Evolutionary conservation across 139 green algal species (phyloP).

Genomic region (Tetradesmus obliquus): DNA sequence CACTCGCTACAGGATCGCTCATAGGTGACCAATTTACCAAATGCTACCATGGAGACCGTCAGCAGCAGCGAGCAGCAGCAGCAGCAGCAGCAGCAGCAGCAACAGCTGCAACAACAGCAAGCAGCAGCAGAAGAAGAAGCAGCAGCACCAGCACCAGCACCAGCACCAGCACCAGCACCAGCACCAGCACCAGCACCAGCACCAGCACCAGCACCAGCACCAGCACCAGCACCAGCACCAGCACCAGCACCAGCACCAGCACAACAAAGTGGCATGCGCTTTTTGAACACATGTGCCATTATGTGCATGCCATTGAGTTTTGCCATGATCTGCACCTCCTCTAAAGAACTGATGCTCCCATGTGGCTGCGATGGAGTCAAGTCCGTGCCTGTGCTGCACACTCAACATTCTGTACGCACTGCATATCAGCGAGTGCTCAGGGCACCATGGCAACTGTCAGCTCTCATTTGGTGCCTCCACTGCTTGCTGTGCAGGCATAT

Average conservation of each 20-base stretch:
- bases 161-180: not conserved
- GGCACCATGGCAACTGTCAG: not conserved
- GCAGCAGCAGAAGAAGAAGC: not conserved
- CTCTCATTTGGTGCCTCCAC: not conserved
- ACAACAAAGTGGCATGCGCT: no score
- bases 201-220: not conserved
- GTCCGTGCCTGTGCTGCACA: no score
- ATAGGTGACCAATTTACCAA: not conserved
- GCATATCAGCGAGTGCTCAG: not conserved
- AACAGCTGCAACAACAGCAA: not conserved
- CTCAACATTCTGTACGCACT: not conserved
- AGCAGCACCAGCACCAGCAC: not conserved
- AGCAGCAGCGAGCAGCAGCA: not conserved
- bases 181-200: not conserved
- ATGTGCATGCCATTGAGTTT: no score
- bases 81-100: not conserved
- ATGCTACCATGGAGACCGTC: not conserved
- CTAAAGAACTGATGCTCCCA: no score
- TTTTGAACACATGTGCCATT: no score
- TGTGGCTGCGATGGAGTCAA: no score
- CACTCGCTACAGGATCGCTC: not conserved
- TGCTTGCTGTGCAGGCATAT: slow-evolving; percentile 1
- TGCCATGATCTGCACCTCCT: no score
- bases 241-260: not conserved
- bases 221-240: not conserved